Conservation (phyloP, 1,284 basidiomycete genomes). For the Cryptococcus sp. region DNA sequence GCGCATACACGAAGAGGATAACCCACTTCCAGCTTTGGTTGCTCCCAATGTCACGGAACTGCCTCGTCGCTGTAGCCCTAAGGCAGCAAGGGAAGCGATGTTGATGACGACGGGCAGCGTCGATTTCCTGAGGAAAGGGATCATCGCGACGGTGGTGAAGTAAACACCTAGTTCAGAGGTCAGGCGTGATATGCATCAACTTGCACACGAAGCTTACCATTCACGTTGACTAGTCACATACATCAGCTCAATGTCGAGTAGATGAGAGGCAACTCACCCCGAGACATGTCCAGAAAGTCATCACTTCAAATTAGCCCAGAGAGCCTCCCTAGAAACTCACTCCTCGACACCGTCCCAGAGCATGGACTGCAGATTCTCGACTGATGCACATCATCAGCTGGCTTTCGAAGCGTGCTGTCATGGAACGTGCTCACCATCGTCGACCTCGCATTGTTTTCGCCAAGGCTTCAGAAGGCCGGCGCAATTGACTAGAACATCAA, state of each 20-base stretch:
- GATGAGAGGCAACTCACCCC: neutral
- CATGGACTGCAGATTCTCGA: conserved; percentile 27
- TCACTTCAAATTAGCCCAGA: neutral
- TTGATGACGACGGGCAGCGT: conserved; percentile 31
- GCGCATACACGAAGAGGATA: conserved; percentile 36
- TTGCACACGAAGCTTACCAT: conserved; percentile 15
- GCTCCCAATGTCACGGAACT: conserved; percentile 9
- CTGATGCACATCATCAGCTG: conserved; percentile 22
- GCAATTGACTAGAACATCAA: conserved; percentile 39
- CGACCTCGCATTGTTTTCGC: conserved; percentile 19
- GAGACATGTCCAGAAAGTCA: neutral
- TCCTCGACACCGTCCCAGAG: conserved; percentile 6
- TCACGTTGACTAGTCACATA: conserved; percentile 37
- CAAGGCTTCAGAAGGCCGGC: conserved; percentile 28
- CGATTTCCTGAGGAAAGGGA: conserved; percentile 35
- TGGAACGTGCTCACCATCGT: conserved; percentile 24
- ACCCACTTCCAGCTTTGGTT: conserved; percentile 6
- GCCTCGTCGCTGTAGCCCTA: conserved; percentile 27
- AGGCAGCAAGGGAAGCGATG: conserved; percentile 37
- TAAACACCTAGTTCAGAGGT: conserved; percentile 21
- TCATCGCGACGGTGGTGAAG: conserved; percentile 34
- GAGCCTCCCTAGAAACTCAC: neutral
- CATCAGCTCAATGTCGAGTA: too few relatives aligned
- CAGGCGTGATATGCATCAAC: too few relatives aligned
- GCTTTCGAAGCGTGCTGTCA: conserved; percentile 10